Percentiles rank a stretch among this genome's conserved stretches.
These are phyloP conservation scores for Plantago major DNA, from an alignment of 257 asterid species.

Conservation along the genomic window DNA sequence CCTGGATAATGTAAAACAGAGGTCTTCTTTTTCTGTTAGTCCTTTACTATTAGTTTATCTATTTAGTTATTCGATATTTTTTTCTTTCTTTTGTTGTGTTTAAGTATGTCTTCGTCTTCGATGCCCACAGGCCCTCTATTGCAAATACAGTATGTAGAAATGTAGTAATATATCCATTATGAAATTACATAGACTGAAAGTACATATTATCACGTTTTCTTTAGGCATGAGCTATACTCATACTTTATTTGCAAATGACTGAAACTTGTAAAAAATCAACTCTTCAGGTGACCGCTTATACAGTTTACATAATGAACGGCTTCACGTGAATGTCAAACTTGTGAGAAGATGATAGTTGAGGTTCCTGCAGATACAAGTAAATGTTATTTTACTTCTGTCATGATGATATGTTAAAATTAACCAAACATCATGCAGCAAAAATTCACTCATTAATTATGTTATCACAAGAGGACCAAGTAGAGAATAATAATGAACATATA, in stretches of 20 bases:
- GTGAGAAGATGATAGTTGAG: conserved; percentile 58
- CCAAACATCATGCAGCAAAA: neutral
- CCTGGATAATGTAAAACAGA: too few relatives aligned
- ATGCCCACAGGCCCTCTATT: too few relatives aligned
- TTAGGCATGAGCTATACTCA: neutral
- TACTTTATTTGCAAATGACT: conserved; percentile 4
- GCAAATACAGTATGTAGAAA: too few relatives aligned
- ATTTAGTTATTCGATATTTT: too few relatives aligned
- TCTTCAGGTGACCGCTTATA: conserved; percentile 8
- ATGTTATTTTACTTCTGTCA: neutral
- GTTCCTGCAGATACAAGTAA: conserved; percentile 50
- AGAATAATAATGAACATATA: too few relatives aligned
- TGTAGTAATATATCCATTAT: too few relatives aligned
- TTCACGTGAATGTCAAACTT: conserved; percentile 56
- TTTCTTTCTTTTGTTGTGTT: too few relatives aligned
- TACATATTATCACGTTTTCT: neutral
- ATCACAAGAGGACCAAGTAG: neutral
- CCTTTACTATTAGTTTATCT: too few relatives aligned
- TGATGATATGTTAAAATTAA: conserved; percentile 4
- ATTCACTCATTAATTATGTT: neutral
- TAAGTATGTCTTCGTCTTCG: too few relatives aligned
- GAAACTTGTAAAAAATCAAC: conserved; percentile 9
- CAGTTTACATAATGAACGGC: conserved; percentile 37
- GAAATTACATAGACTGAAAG: neutral
- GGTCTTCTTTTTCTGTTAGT: too few relatives aligned